Percentiles rank a stretch among this genome's conserved stretches.
Conservation (phyloP, 2,329 filamentous ascomycete species). For the Penicillium sp. region DNA sequence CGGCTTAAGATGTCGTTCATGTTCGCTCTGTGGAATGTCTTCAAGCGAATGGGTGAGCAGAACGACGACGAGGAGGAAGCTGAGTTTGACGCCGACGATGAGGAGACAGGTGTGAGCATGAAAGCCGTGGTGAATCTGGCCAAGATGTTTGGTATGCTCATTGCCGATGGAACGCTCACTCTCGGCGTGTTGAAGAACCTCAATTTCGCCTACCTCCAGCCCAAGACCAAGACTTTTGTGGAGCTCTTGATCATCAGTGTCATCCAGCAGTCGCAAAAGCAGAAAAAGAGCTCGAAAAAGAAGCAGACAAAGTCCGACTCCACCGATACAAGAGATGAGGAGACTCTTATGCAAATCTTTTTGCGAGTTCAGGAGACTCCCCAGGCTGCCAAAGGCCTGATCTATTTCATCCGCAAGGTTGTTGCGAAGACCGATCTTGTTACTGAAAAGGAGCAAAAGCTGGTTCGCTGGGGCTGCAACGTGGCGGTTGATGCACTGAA, state of each 20-base stretch:
- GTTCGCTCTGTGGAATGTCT: slow-evolving; percentile 78
- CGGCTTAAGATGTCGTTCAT: slow-evolving; percentile 79
- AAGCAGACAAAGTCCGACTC: slow-evolving; percentile 16
- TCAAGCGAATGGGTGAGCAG: slow-evolving; percentile 76
- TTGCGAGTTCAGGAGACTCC: slow-evolving; percentile 57
- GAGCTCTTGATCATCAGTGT: slow-evolving; percentile 74
- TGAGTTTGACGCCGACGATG: slow-evolving; percentile 47
- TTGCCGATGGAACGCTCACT: slow-evolving; percentile 54
- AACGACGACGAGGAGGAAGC: slow-evolving; percentile 57
- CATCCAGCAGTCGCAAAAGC: slow-evolving; percentile 60
- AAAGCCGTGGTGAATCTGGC: slow-evolving; percentile 62
- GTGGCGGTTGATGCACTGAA: slow-evolving; percentile 39
- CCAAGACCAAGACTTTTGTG: slow-evolving; percentile 69
- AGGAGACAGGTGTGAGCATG: slow-evolving; percentile 47
- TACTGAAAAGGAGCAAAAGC: slow-evolving; percentile 47
- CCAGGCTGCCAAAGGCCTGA: slow-evolving; percentile 65
- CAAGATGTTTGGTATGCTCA: slow-evolving; percentile 58
- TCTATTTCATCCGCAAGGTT: slow-evolving; percentile 72
- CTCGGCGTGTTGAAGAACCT: slow-evolving; percentile 58
- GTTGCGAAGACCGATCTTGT: slow-evolving; percentile 60
- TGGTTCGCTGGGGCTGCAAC: slow-evolving; percentile 44
- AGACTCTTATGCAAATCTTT: slow-evolving; percentile 61
- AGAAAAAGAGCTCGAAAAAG: slow-evolving; percentile 18
- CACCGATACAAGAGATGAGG: slow-evolving; percentile 45
- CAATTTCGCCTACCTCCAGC: slow-evolving; percentile 70